Evolutionary conservation across 768 basidiomycete species (phyloP), one percentile per base, ranked within the genome.

Genomic region (Tylopilus rubrobrunneus): DNA sequence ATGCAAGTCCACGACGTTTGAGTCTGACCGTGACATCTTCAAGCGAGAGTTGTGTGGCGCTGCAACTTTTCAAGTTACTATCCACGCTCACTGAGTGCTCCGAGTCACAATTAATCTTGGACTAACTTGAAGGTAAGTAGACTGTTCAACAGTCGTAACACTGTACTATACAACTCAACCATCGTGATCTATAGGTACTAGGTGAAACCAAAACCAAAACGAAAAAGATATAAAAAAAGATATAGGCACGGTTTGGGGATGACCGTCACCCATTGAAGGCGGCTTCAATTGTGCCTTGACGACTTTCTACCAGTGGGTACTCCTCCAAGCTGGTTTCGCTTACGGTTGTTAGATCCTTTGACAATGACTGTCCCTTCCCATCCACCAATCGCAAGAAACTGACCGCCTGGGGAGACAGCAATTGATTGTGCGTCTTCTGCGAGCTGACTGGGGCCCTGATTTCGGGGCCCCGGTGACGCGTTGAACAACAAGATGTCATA

Each of bases 1-100:
- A 21, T 57, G 57, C 11, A 72, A 41, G 36, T 72, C 62, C 21
- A 63, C 21, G 17, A 51, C 45, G 44, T 66, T 47, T 21, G 59
- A 42, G 36, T 60, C 55, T 10, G 57, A 19, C 19, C 19, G 19
- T 19, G 19, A 52, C 59, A 64, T 68, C 2, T 51, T 19, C 6
- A 25, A 25, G 25, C 25, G 25, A 25, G 4, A 5, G 4, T 5
- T 25, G 25, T 37, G 15, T 37, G 15, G 5, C 36, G 36, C 36
- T 25, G 25, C 25, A 4, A 25, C 25, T 25, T 19, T 19, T 19
- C 19, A 19, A 19, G 19, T 19, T 19, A 19, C 19, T 19, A 19
- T 19, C 19, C 19, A 19, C 19, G 19, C 19, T 19, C 19, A 19
- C 19, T 19, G 19, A 19, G 19, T 19, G 19, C 25, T 25, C 25